Conservation (phyloP, 495 filamentous ascomycete species). For the Lasiosphaeris hirsuta region DNA sequence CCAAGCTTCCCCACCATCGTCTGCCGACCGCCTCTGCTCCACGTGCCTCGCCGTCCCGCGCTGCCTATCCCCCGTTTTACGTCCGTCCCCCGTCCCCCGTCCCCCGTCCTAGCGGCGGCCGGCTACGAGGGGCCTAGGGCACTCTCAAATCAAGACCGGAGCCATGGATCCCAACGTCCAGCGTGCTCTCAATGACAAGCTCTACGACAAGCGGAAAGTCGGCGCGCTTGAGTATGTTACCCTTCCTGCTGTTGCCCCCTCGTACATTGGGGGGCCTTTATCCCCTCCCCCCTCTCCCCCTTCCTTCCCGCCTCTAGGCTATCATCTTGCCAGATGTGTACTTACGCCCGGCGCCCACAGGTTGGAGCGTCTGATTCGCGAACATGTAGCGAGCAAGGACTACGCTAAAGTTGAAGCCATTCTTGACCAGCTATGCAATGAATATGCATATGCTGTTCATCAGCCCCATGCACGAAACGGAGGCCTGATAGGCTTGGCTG, state of each 20-base stretch:
- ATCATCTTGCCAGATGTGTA: conserved; percentile 1
- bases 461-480: conserved; percentile 97
- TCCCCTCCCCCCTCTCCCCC: neutral
- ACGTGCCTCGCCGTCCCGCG: too few species aligned
- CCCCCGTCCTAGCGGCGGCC: too few species aligned
- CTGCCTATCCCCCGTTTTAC: too few species aligned
- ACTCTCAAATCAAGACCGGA: conserved; percentile 10
- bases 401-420: conserved; percentile 76
- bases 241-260: neutral
- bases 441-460: conserved; percentile 96
- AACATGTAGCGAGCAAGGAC: conserved; percentile 71
- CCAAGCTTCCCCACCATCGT: too few species aligned
- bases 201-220: conserved; percentile 95
- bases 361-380: conserved; percentile 84
- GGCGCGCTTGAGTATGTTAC: conserved; percentile 88
- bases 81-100: too few species aligned
- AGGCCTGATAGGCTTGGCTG: conserved; percentile 92
- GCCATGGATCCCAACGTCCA: conserved; percentile 86
- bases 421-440: conserved; percentile 93
- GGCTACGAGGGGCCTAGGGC: neutral
- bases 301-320: neutral
- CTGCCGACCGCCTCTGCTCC: too few species aligned
- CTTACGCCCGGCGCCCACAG: conserved; percentile 14
- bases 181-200: conserved; percentile 91
- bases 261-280: neutral